Percentiles rank a stretch among this genome's conserved stretches.
Evolutionary conservation across 2,329 filamentous ascomycete genomes (phyloP).

Genomic region (Penicillium janthinellum): DNA sequence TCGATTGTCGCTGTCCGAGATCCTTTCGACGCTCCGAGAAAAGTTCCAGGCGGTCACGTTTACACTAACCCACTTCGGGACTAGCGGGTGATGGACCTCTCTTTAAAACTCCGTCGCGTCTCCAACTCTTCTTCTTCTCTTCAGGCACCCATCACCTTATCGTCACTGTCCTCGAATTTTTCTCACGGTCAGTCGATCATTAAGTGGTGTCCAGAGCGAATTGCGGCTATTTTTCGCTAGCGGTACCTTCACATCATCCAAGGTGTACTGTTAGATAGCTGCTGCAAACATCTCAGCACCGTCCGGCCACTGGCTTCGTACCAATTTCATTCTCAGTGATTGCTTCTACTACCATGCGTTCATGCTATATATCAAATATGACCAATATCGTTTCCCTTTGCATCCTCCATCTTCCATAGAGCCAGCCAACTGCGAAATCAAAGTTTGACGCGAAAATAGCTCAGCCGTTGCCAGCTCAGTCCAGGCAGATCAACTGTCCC

Average conservation of each 20-base stretch:
- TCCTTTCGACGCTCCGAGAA: slow-evolving; percentile 31
- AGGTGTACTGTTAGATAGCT: slow-evolving; percentile 97
- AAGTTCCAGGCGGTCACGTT: slow-evolving; percentile 43
- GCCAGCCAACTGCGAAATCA: not conserved
- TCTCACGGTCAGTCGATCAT: slow-evolving; percentile 85
- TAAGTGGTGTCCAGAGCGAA: slow-evolving; percentile 82
- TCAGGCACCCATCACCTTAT: slow-evolving; percentile 87
- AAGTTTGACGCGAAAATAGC: too few species aligned
- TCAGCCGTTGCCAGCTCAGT: too few species aligned
- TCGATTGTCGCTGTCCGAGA: slow-evolving; percentile 17
- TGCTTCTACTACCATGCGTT: not conserved
- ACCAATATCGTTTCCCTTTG: not conserved
- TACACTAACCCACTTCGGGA: slow-evolving; percentile 30
- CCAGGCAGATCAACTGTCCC: too few species aligned
- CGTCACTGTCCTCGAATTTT: slow-evolving; percentile 72
- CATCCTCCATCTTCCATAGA: not conserved
- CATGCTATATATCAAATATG: not conserved
- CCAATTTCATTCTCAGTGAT: not conserved
- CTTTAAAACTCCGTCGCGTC: slow-evolving; percentile 27
- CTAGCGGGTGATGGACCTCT: slow-evolving; percentile 29
- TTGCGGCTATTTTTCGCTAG: slow-evolving; percentile 97
- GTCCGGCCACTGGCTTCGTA: not conserved
- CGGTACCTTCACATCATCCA: slow-evolving; percentile 75
- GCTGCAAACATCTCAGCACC: slow-evolving; percentile 68
- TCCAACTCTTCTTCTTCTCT: slow-evolving; percentile 41